Base-by-base conservation (phyloP, 352 stramenopile species). In the Phytophthora tentaculata region DNA sequence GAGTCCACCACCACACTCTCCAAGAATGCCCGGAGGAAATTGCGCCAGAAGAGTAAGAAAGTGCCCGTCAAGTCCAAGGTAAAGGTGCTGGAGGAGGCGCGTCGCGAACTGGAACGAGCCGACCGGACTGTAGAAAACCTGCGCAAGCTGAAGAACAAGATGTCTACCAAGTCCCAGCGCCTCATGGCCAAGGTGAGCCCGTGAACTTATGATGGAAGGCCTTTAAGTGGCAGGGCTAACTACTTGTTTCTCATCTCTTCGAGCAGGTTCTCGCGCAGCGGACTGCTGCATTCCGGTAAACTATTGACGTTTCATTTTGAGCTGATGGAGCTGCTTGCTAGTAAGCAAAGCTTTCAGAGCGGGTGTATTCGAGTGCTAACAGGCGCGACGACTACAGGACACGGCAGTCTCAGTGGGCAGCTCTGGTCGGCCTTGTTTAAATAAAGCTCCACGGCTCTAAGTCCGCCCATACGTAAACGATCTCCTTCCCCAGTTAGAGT, bases 151-250 rank as follows among this genome's bases (percentile, higher is more conserved):
- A 83, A 84, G 60, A 79, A 63, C 68, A 81, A 74, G 39, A 65
- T 71, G 9, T 77, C 81, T 1, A 63, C 76, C 43, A 92, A 92
- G 73, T 84, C 80, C 17, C 71, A 91, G 67, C 79, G 77, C 32
- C 70, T 91, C 16, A 89, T 91, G 84, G 67, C 69, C 19, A 89
- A 92, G 75, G 84, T 92, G 35, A 17, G 57, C 43, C n/a, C 2
- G 28, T n/a, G 2, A 28, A 19, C 17, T 49, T 8, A 14, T 43
- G n/a, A 44, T 17, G 16, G 20, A 50, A 35, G 29, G 37, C 8
- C 19, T 19, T 19, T 24, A n/a, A 45, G 37, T 23, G 2, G 16
- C 19, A 48, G 47, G 17, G 2, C 22, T 19, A 57, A 19, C 41
- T 39, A 12, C 29, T 60, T n/a, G 6, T 32, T 48, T 43, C 14